These are phyloP conservation scores for Scenedesmus sp. DNA, from an alignment of 163 green algal species.

Conservation along the genomic window DNA sequence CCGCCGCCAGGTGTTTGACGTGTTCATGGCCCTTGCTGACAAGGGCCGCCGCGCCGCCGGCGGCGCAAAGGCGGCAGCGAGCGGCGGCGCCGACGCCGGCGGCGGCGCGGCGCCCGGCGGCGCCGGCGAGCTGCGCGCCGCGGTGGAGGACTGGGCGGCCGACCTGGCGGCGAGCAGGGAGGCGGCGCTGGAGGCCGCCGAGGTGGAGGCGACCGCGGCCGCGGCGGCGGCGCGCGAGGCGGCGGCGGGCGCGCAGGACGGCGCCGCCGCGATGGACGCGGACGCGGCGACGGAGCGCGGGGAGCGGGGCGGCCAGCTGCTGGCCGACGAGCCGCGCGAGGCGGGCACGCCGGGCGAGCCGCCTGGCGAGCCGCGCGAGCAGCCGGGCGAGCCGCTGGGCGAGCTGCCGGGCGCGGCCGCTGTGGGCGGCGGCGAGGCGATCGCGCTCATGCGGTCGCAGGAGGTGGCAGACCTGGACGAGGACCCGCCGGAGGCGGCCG, in stretches of 20 bases:
- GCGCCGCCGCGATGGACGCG: background rate
- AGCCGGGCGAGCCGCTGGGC: background rate
- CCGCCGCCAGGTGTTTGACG: conserved; percentile 30
- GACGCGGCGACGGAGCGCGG: background rate
- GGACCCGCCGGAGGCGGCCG: background rate
- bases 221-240: background rate
- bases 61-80: conserved; percentile 18
- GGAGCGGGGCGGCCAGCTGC: background rate
- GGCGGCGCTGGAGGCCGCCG: conserved; percentile 33
- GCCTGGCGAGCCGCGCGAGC: background rate
- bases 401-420: background rate
- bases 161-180: conserved; percentile 9
- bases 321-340: background rate
- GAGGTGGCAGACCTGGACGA: background rate
- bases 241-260: background rate
- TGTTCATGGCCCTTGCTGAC: conserved; percentile 31
- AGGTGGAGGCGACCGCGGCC: conserved; percentile 30
- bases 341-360: background rate
- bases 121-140: background rate
- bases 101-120: background rate
- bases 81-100: conserved; percentile 1
- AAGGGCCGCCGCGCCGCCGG: conserved; percentile 24
- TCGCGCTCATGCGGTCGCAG: conserved; percentile 35
- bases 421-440: background rate
- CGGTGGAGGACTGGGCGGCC: conserved; percentile 24